These are phyloP conservation scores for Saccharomycopsis babjevae DNA, from an alignment of 805 yeast species.

Conservation along the genomic window DNA sequence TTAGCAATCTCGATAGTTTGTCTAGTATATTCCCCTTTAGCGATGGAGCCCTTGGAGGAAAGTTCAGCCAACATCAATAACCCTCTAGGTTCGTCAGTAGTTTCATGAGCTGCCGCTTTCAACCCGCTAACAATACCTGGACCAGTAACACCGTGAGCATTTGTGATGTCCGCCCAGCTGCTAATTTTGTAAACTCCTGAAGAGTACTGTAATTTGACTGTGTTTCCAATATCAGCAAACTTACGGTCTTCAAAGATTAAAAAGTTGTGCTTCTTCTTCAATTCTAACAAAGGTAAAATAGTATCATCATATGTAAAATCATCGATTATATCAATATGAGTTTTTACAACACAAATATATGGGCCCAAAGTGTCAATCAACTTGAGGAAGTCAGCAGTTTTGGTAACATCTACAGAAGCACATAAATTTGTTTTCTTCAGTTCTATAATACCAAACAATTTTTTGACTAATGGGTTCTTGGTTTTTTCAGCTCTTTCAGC, in stretches of 20 bases:
- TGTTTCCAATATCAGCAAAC: constrained; percentile 97
- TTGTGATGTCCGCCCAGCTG: constrained; percentile 92
- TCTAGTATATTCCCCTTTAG: constrained; percentile 81
- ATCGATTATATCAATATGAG: constrained; percentile 87
- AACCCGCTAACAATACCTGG: constrained; percentile 85
- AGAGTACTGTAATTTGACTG: constrained; percentile 87
- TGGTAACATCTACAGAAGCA: constrained; percentile 86
- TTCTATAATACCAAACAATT: constrained; percentile 66
- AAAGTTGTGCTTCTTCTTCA: constrained; percentile 76
- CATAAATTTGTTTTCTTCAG: constrained; percentile 78
- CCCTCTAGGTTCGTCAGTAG: constrained; percentile 73
- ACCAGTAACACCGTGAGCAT: constrained; percentile 97
- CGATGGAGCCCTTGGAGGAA: constrained; percentile 88
- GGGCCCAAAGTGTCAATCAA: constrained; percentile 83
- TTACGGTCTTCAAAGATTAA: constrained; percentile 94
- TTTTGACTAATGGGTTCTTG: constrained; percentile 68
- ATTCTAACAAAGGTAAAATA: constrained; percentile 56
- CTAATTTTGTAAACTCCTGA: constrained; percentile 88
- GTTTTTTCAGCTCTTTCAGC: constrained; percentile 61
- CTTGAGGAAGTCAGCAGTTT: constrained; percentile 62
- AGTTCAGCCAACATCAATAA: constrained; percentile 91
- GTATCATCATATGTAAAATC: constrained; percentile 82
- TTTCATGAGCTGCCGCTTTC: constrained; percentile 62
- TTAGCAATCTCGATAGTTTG: constrained; percentile 87
- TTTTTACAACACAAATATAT: constrained; percentile 80